Evolutionary conservation across 768 basidiomycete species (phyloP).

Genomic region (Hygrophoropsis aurantiaca): DNA sequence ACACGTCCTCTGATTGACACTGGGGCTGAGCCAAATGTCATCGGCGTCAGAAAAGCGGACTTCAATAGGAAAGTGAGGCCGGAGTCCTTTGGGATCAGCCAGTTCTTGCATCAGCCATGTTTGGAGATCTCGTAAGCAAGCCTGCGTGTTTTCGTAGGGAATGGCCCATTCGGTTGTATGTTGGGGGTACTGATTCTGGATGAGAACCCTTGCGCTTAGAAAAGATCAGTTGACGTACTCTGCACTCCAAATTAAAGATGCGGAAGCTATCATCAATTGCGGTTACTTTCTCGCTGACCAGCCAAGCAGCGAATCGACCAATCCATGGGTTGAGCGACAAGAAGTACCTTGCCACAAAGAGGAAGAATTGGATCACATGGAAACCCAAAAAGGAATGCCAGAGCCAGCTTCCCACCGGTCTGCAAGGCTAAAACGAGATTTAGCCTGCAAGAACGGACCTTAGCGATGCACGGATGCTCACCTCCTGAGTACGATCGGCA

Average conservation of each 20-base stretch:
- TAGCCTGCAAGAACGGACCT: constrained; percentile 8
- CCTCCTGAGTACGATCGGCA: constrained; percentile 76
- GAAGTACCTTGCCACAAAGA: constrained; percentile 74
- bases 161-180: constrained; percentile 96
- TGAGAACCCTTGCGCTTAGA: constrained; percentile 9
- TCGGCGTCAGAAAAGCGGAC: constrained; percentile 86
- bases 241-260: constrained; percentile 92
- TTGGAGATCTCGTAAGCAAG: constrained; percentile 71
- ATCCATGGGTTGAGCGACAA: constrained; percentile 62
- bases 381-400: constrained; percentile 72
- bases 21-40: constrained; percentile 94
- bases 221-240: constrained; percentile 52
- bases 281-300: constrained; percentile 52
- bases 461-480: constrained; percentile 36
- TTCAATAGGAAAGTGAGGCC: constrained; percentile 92
- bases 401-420: constrained; percentile 57
- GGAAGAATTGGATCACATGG: constrained; percentile 80
- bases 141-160: constrained; percentile 63
- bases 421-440: constrained; percentile 44
- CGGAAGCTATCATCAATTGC: constrained; percentile 76
- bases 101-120: constrained; percentile 71
- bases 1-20: constrained; percentile 71
- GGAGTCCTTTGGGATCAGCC: constrained; percentile 66
- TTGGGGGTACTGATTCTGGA: constrained; percentile 67
- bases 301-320: constrained; percentile 67